These are phyloP conservation scores for Hypoxylon fragiforme DNA, from an alignment of 495 filamentous ascomycete genomes.

Conservation along the genomic window DNA sequence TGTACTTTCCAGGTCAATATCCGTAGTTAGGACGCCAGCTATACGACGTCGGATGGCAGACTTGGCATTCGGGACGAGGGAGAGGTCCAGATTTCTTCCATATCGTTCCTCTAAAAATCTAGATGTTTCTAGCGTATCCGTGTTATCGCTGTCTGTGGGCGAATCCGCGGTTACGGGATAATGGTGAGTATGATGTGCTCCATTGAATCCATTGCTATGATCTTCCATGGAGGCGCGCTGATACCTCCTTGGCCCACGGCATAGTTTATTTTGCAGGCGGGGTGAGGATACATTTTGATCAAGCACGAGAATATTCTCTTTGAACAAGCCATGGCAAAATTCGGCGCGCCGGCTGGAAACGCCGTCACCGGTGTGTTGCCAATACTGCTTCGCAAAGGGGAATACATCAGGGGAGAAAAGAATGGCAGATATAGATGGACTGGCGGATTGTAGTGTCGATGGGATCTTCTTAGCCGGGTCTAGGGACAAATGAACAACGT, in stretches of 20 bases:
- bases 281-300: conserved; percentile 37
- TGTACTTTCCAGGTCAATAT: conserved; percentile 61
- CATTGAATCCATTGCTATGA: conserved; percentile 9
- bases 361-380: conserved; percentile 96
- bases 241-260: conserved; percentile 73
- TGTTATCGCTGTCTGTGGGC: conserved; percentile 20
- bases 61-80: conserved; percentile 78
- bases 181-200: conserved; percentile 10
- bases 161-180: conserved; percentile 18
- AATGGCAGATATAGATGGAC: conserved; percentile 65
- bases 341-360: conserved; percentile 90
- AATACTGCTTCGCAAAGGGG: conserved; percentile 80
- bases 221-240: conserved; percentile 61
- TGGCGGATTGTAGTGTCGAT: conserved; percentile 43
- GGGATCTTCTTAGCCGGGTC: conserved; percentile 56
- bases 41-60: conserved; percentile 84
- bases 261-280: conserved; percentile 46
- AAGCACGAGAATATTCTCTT: conserved; percentile 68
- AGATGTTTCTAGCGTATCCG: conserved; percentile 62
- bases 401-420: conserved; percentile 68
- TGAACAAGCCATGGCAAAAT: conserved; percentile 76
- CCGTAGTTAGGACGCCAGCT: conserved; percentile 77
- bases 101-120: conserved; percentile 94
- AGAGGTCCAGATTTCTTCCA: conserved; percentile 82
- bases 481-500: conserved; percentile 67